Evolutionary conservation across 306 rosid species (phyloP), one percentile per base, ranked within the genome.

Genomic region (Castanea crenata): DNA sequence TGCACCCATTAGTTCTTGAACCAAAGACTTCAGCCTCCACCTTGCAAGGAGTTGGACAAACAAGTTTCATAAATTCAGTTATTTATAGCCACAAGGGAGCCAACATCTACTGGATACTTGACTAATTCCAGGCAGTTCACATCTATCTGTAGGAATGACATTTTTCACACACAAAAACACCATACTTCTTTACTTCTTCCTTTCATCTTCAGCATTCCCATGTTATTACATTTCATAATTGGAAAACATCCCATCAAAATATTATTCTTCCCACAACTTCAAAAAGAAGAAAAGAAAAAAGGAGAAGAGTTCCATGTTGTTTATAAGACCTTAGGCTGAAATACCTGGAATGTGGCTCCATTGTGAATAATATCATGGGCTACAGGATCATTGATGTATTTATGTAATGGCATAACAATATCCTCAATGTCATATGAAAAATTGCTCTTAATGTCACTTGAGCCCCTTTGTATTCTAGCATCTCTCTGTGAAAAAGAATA

Each of bases 291-390:
- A 32, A 41, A 19, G 78, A 78, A 65, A 51, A 74, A 74, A 34
- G 67, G 11, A 63, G 56, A 55, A 61, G 69, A 81, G 71, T 78
- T 68, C 62, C 19, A 76, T 34, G 52, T 54, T 62, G 80, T 29
- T 67, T 55, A 31, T 16, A 63, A 81, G 78, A 73, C 63, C 18
- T 65, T 27, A 65, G 46, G 67, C 46, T 52, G 80, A 80, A 84
- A 57, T 88, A 96, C 99, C 99, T 96, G 99, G 84, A 96, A 93
- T 71, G 98, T 93, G 67, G 94, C 98, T 76, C 99, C 99, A 55
- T 96, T 96, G 83, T 96, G 97, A 79, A 96, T 68, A 76, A 96
- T 87, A 71, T 96, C 98, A 77, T 77, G 73, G 80, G 93, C 94
- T 74, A 85, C 86, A 59, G 92, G 94, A 70, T 89, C 85, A 55